Base-by-base conservation (phyloP, 768 basidiomycete species). In the Boletus subparvulus region DNA sequence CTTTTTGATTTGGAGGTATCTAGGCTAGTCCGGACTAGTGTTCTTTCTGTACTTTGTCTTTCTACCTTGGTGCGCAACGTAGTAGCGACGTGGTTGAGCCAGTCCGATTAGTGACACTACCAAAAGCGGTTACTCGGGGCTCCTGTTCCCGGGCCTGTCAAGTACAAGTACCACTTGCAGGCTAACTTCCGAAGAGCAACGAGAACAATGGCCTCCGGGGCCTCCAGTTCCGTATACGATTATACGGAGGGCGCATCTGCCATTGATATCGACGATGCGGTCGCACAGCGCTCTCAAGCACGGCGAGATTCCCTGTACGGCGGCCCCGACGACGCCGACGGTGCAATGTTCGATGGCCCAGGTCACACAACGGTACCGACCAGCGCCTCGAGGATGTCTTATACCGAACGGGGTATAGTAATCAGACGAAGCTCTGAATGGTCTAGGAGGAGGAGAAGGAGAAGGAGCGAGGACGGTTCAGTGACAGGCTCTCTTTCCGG, bases 1-100 rank as follows among this genome's bases (percentile, higher is more conserved):
- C 77, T 95, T 84, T 75, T 72, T 93, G 61, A 98, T 98, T 64
- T 92, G 92, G 88, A 83, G 83, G 63, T 98, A 94, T 71, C 75
- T 98, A 46, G 96, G 90, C 50, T 81, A 72, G 72, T 42, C 7
- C 3, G 37, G 21, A 50, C 35, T 10, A 32, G 32, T 48, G 37
- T 54, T 46, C 6, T 45, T 14, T 52, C 11, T 46, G 57, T 54
- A 40, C 42, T 30, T 26, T 47, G 12, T 45, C 37, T 21, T 21
- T 56, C 30, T 50, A 19, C 24, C 17, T 49, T 37, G n/a, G 32
- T n/a, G 5, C n/a, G 35, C 36, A 49, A 45, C 41, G 53, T 11
- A 14, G 44, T 26, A 7, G 45, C 16, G 49, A 54, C 59, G 45
- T 52, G 56, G 32, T 28, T n/a, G 4, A 40, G 7, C 21, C 24